These are phyloP conservation scores for Echeveria elegans DNA, from an alignment of 164 flowering plant genomes.

Conservation along the genomic window DNA sequence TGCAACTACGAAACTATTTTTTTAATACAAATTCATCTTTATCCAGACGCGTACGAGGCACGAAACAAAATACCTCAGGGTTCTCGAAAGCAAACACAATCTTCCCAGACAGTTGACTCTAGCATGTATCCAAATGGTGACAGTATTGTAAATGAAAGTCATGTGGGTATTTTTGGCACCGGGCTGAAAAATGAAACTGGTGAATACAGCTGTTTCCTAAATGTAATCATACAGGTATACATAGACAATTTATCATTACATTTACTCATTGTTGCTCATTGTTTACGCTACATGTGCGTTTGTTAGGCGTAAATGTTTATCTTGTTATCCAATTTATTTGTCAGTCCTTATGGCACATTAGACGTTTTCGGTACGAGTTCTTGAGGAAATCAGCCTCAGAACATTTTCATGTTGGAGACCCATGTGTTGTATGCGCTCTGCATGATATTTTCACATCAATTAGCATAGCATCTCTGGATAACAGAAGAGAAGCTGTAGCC, in stretches of 20 bases:
- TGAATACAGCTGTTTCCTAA: constrained; percentile 93
- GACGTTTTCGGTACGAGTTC: constrained; percentile 72
- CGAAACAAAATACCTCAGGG: constrained; percentile 27
- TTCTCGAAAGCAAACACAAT: constrained; percentile 18
- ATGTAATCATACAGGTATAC: constrained; percentile 93
- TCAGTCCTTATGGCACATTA: constrained; percentile 90
- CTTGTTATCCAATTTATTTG: not conserved
- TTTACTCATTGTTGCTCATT: not conserved
- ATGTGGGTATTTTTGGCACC: constrained; percentile 41
- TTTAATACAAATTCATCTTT: not conserved
- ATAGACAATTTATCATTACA: not conserved
- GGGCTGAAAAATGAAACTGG: constrained; percentile 93
- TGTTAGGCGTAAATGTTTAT: too few species aligned
- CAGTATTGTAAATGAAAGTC: constrained; percentile 17
- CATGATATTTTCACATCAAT: constrained; percentile 71
- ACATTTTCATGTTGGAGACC: constrained; percentile 90
- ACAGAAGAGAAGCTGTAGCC: constrained; percentile 61
- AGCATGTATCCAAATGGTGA: constrained; percentile 14
- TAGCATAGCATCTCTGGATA: constrained; percentile 42
- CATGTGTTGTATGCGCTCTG: constrained; percentile 89
- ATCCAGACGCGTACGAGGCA: constrained; percentile 52
- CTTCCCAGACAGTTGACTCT: constrained; percentile 17
- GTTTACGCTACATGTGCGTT: not conserved
- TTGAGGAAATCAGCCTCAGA: constrained; percentile 45
- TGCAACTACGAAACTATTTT: not conserved